A percentile compares a stretch with the other conserved stretches of the same genome.
Evolutionary conservation across 495 filamentous ascomycete genomes (phyloP).

Genomic region (Trichoderma gamsii): DNA sequence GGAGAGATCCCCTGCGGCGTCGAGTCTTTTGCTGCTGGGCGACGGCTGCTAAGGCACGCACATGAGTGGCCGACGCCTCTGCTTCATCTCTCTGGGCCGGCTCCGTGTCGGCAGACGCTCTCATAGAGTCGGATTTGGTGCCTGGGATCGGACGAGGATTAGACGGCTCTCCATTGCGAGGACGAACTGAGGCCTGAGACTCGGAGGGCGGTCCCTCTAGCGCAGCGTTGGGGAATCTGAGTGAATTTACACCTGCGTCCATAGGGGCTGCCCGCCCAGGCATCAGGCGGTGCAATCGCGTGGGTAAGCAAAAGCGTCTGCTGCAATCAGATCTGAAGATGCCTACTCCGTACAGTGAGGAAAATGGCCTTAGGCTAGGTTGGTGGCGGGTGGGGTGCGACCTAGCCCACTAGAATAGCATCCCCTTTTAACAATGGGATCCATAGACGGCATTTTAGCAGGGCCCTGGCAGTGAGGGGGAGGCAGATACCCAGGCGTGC

Average conservation of each 20-base stretch:
- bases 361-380: not conserved
- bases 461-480: not conserved
- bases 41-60: conserved; percentile 48
- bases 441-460: not conserved
- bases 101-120: not conserved
- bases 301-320: not conserved
- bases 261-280: not conserved
- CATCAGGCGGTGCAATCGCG: not conserved
- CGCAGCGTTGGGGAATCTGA: not conserved
- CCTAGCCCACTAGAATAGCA: not conserved
- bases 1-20: conserved; percentile 68
- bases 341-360: not conserved
- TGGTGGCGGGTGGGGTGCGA: not conserved
- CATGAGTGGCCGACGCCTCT: not conserved
- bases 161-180: not conserved
- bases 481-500: not conserved
- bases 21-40: conserved; percentile 63
- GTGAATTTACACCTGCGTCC: not conserved
- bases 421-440: not conserved
- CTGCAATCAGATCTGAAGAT: not conserved
- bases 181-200: not conserved
- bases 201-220: not conserved
- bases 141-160: not conserved
- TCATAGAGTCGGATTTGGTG: not conserved
- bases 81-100: not conserved